phyloP scores from a whole-genome alignment of 2,329 filamentous ascomycete species.

The Nothopassalora personata region DNA sequence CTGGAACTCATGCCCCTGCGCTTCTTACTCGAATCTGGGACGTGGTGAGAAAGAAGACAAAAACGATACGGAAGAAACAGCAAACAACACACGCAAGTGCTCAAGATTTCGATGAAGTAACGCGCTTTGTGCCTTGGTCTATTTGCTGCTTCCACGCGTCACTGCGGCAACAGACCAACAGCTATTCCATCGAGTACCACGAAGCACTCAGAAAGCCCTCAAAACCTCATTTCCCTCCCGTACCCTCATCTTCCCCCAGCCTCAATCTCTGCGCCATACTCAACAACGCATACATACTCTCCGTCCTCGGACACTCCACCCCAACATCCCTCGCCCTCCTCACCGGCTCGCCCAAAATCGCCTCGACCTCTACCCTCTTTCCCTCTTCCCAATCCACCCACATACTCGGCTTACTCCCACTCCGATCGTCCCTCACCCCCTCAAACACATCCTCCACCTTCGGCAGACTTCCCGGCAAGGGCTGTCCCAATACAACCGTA shows the following conservation, averaged over 20 bases:
- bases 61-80: no score
- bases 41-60: no score
- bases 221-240: neutral
- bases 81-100: no score
- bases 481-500: constrained; percentile 57
- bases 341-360: constrained; percentile 66
- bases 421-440: constrained; percentile 58
- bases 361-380: constrained; percentile 63
- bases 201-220: no score
- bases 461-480: constrained; percentile 57
- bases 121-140: no score
- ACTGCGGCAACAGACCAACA: no score
- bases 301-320: constrained; percentile 60
- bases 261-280: constrained; percentile 52
- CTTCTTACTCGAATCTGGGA: no score
- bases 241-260: neutral
- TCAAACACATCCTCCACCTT: constrained; percentile 57
- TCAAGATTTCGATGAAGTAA: no score
- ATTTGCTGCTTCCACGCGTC: no score
- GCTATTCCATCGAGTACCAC: no score
- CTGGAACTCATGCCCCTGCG: no score
- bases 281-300: constrained; percentile 62
- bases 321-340: constrained; percentile 58
- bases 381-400: constrained; percentile 64
- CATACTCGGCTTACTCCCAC: constrained; percentile 59